Evolutionary conservation across 2,329 filamentous ascomycete genomes (phyloP).

Genomic region (Phialocephala sp.): DNA sequence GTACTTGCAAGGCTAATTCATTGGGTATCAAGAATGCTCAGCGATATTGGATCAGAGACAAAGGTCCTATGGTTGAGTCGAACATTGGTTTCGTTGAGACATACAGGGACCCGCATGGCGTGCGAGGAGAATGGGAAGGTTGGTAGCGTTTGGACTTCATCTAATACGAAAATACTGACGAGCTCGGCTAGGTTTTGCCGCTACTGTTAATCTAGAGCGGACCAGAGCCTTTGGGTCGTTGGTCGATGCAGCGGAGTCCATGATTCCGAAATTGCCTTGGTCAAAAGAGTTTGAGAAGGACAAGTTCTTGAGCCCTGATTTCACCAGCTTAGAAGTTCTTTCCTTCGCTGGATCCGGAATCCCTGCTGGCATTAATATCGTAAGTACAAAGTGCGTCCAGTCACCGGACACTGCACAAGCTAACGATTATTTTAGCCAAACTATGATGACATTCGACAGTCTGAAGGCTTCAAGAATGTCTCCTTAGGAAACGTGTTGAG

Average conservation of each 20-base stretch:
- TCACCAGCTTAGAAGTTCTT: constrained; percentile 90
- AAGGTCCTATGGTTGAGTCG: constrained; percentile 78
- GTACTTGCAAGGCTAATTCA: no score
- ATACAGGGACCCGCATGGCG: constrained; percentile 81
- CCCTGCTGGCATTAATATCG: constrained; percentile 70
- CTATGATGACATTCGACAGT: constrained; percentile 80
- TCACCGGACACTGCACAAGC: background rate
- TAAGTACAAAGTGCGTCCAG: constrained; percentile 13
- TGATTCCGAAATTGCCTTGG: constrained; percentile 94
- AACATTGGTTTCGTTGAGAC: constrained; percentile 85
- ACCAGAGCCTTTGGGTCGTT: constrained; percentile 87
- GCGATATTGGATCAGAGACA: constrained; percentile 81
- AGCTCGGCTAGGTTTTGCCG: constrained; percentile 60
- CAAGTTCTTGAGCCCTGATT: constrained; percentile 92
- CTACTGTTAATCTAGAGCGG: constrained; percentile 87
- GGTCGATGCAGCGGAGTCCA: constrained; percentile 77
- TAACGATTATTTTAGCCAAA: constrained; percentile 52
- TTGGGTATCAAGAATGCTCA: constrained; percentile 65
- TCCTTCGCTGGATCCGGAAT: constrained; percentile 74
- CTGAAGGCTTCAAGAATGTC: constrained; percentile 89
- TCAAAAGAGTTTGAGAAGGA: constrained; percentile 90
- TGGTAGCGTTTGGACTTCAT: background rate
- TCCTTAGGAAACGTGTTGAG: constrained; percentile 91
- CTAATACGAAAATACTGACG: constrained; percentile 10
- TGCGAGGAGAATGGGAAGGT: constrained; percentile 85